Base-by-base conservation (phyloP, 306 rosid genomes). In the Citrullus amarus region DNA sequence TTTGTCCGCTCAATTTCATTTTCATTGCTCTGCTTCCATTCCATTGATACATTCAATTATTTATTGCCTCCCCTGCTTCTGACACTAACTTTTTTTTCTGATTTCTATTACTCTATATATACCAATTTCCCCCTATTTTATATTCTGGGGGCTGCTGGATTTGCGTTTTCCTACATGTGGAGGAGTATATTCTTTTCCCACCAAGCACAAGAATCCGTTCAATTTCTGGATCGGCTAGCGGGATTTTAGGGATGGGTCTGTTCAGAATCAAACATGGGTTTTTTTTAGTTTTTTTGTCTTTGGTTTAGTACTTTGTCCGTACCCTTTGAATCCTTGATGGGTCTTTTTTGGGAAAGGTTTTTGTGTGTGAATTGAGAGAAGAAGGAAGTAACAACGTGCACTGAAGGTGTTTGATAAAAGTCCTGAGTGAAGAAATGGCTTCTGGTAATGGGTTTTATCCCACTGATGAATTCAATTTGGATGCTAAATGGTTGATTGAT, bases 381-480 rank as follows among this genome's bases (percentile, higher is more conserved):
- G 43, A 75, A 25, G 61, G 30, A 30, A 72, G 77, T 32, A 8
- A 2, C 7, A 0, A 54, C 53, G 63, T 53, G 75, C 34, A 53
- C 63, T 17, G 28, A 9, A 74, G 44, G 62, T 74, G 78, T 74
- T 74, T 74, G 78, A 74, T 74, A 14, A 74, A 53, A 74, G 59
- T 74, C 50, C 63, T 16, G 62, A 30, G 18, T 74, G 63, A 34
- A 80, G 79, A 56, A 30, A 94, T 94, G 98, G 98, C 96, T 88
- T 92, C 98, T 87, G 96, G 90, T 41, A 90, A 88, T 89, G 94
- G 93, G 83, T 89, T 92, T 89, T 90, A 85, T 76, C 54, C 78
- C 14, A 32, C 78, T 74, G 18, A 2, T 34, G 78, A 74, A 16
- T 74, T 74, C 78, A 53, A 74, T 54, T 74, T 74, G 63, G 78